A percentile compares a stretch with the other conserved stretches of the same genome.
These are phyloP conservation scores for Asterophora parasitica DNA, from an alignment of 768 basidiomycete species.

Conservation along the genomic window DNA sequence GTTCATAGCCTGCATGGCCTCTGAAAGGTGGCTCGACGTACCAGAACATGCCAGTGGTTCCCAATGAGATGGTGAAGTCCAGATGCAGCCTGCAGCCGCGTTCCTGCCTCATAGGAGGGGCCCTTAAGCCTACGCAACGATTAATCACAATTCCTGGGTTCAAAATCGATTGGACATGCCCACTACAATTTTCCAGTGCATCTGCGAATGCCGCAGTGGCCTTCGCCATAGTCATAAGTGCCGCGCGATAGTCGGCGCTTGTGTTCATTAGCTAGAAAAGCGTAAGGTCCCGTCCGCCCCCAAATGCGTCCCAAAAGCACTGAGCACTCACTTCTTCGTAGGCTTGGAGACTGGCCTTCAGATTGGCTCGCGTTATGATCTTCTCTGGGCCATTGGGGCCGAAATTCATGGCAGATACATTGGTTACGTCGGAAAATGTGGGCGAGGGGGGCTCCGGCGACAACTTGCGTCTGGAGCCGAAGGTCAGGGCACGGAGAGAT, in stretches of 20 bases:
- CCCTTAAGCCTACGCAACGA: slow-evolving; percentile 57
- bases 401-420: slow-evolving; percentile 74
- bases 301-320: neutral
- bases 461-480: slow-evolving; percentile 36
- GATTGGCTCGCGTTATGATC: slow-evolving; percentile 76
- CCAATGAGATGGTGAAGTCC: slow-evolving; percentile 89
- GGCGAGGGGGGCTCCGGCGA: slow-evolving; percentile 72
- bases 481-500: slow-evolving; percentile 53
- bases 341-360: slow-evolving; percentile 72
- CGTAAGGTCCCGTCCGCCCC: neutral
- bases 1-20: slow-evolving; percentile 6
- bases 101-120: slow-evolving; percentile 74
- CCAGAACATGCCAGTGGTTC: slow-evolving; percentile 90
- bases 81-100: slow-evolving; percentile 78
- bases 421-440: slow-evolving; percentile 77
- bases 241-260: slow-evolving; percentile 76
- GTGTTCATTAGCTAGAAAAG: slow-evolving; percentile 60
- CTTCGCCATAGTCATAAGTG: slow-evolving; percentile 75
- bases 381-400: slow-evolving; percentile 71
- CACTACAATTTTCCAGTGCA: slow-evolving; percentile 79
- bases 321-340: slow-evolving; percentile 67
- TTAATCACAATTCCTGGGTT: slow-evolving; percentile 1
- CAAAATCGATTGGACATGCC: slow-evolving; percentile 40
- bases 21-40: slow-evolving; percentile 30
- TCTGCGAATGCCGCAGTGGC: slow-evolving; percentile 84